Conservation (phyloP, 257 asterid genomes). For the Lycium ferocissimum region DNA sequence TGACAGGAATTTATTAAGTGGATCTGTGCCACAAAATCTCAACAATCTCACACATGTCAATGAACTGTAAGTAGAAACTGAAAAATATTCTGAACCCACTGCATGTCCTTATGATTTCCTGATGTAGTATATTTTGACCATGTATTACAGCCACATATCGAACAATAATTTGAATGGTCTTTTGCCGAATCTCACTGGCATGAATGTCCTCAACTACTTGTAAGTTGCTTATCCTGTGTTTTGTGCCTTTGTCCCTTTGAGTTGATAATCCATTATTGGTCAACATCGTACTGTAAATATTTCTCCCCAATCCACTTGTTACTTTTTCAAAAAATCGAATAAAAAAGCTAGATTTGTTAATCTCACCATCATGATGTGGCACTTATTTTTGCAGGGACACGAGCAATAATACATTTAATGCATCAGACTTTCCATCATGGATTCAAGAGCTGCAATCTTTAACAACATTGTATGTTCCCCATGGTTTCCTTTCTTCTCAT, state of each 20-base stretch:
- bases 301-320: not conserved
- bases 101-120: not conserved
- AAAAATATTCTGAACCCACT: not conserved
- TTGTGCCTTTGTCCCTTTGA: constrained; percentile 15
- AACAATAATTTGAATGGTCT: constrained; percentile 74
- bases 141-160: constrained; percentile 64
- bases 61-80: constrained; percentile 66
- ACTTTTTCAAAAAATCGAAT: not conserved
- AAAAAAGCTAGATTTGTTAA: not conserved
- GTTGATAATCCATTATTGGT: not conserved
- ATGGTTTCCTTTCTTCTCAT: not conserved
- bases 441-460: constrained; percentile 61
- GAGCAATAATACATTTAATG: constrained; percentile 77
- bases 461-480: constrained; percentile 66
- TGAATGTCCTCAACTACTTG: constrained; percentile 67
- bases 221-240: constrained; percentile 45
- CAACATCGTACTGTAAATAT: not conserved
- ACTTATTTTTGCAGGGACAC: constrained; percentile 65
- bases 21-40: constrained; percentile 69
- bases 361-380: not conserved
- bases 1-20: constrained; percentile 65
- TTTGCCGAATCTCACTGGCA: constrained; percentile 73
- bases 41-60: constrained; percentile 58
- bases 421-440: constrained; percentile 65
- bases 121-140: not conserved